Evolutionary conservation across 2,329 filamentous ascomycete species (phyloP).

Genomic region (Aureobasidium sp.): DNA sequence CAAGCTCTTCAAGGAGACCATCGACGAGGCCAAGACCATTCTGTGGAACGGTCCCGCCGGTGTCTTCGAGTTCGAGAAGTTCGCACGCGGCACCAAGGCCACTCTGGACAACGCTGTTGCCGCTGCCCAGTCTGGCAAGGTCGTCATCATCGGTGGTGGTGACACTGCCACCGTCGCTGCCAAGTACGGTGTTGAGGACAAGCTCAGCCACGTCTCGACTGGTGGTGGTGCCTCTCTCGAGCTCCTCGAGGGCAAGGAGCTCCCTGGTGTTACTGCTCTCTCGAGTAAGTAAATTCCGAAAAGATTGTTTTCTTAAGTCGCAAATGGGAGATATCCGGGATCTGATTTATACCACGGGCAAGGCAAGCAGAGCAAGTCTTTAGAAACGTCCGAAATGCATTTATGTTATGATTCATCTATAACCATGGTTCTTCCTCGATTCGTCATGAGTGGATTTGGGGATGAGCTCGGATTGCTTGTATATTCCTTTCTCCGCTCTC

Average conservation of each 20-base stretch:
- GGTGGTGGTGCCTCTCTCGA: conserved; percentile 93
- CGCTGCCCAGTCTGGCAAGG: conserved; percentile 75
- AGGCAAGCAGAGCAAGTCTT: conserved; percentile 10
- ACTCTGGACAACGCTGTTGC: conserved; percentile 83
- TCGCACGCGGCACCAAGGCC: conserved; percentile 84
- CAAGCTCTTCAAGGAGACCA: conserved; percentile 80
- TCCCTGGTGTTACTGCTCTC: conserved; percentile 87
- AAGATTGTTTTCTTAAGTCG: background rate
- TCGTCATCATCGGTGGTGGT: conserved; percentile 96
- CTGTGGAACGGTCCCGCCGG: conserved; percentile 98
- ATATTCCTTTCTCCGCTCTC: background rate
- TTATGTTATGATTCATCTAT: conserved; percentile 1
- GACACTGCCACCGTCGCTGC: conserved; percentile 97
- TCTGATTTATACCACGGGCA: conserved; percentile 13
- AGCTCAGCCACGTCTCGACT: conserved; percentile 96
- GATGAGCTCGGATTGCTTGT: background rate
- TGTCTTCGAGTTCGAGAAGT: conserved; percentile 95
- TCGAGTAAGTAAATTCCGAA: conserved; percentile 56
- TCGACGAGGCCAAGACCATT: conserved; percentile 85
- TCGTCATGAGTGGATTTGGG: background rate
- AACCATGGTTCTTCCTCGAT: background rate
- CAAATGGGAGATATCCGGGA: conserved; percentile 6
- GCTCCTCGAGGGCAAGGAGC: conserved; percentile 94
- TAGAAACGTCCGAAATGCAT: conserved; percentile 10
- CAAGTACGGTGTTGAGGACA: conserved; percentile 93